These are phyloP conservation scores for Starmera caribaea DNA, from an alignment of 805 yeast genomes.

Conservation along the genomic window DNA sequence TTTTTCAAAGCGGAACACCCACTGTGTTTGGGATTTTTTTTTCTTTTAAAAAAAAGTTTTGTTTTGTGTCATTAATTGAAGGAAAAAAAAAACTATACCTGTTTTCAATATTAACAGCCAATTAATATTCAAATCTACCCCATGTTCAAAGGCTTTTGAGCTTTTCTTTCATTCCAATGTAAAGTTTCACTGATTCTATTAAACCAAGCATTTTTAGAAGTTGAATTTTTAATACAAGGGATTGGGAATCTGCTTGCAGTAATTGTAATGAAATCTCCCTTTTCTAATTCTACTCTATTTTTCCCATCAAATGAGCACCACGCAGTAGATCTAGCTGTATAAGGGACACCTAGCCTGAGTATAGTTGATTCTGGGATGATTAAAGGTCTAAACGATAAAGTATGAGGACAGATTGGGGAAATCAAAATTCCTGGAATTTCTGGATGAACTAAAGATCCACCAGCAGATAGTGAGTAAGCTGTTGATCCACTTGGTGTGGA, in stretches of 20 bases:
- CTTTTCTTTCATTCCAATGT: conserved; percentile 26
- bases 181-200: conserved; percentile 23
- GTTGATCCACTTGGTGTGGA: conserved; percentile 64
- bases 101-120: neutral
- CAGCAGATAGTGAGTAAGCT: conserved; percentile 44
- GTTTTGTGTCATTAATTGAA: neutral
- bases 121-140: neutral
- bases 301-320: conserved; percentile 30
- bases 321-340: conserved; percentile 22
- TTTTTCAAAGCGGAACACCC: too few species aligned
- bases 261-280: conserved; percentile 24
- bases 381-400: conserved; percentile 42
- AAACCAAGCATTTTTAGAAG: conserved; percentile 21
- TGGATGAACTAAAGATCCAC: conserved; percentile 48
- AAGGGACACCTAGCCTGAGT: conserved; percentile 24
- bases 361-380: conserved; percentile 33
- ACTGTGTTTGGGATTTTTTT: too few species aligned
- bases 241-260: conserved; percentile 25
- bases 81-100: neutral
- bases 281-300: conserved; percentile 20
- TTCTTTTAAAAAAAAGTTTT: too few species aligned
- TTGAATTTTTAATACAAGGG: conserved; percentile 18
- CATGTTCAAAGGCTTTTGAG: conserved; percentile 18
- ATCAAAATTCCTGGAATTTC: conserved; percentile 43
- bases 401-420: conserved; percentile 49